Base-by-base conservation (phyloP, 2,329 filamentous ascomycete genomes). In the Drechslera avenae region DNA sequence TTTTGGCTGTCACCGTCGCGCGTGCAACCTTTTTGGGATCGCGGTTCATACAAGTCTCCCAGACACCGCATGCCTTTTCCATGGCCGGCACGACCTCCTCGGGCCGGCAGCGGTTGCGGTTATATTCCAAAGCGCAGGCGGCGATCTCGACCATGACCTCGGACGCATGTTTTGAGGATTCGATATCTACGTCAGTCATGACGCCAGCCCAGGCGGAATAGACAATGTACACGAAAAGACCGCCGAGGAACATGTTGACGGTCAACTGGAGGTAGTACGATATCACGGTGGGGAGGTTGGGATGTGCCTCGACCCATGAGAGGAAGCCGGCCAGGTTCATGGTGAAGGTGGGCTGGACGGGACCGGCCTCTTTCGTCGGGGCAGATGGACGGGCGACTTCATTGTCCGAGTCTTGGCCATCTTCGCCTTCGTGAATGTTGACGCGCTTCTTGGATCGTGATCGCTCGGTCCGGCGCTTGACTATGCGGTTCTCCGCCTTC, bases 11-110 rank as follows among this genome's bases (percentile, higher is more conserved):
- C 32, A 96, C 85, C 64, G 87, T 88, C 34, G 93, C 88, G 31
- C 87, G 82, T 60, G 90, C 91, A 48, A 96, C 85, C 48, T 85
- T 85, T 36, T 86, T 81, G 0, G 91, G 87, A 66, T 97, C 90
- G 59, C 87, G 85, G 59, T 87, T 86, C 90, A 96, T 96, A 75
- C 94, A 97, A 26, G 84, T 79, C 57, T 88, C 86, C 93, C 93
- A 97, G 55, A 87, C 83, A 28, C 86, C 83, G 71, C 94, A 99
- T 3, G 88, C 77, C 0, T 75, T 76, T 54, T 88, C 83, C 62
- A 97, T 78, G 0, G 89, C 90, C 0, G 92, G 93, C 3, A 88
- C 75, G 12, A 88, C 82, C 14, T 82, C 82, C 2, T 82, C 80
- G 0, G 81, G 83, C 1, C 81, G 83, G 72, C 94, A 99, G 31